Evolutionary conservation across 176 grass and related monocot species (phyloP).

Genomic region (Secale cereale): DNA sequence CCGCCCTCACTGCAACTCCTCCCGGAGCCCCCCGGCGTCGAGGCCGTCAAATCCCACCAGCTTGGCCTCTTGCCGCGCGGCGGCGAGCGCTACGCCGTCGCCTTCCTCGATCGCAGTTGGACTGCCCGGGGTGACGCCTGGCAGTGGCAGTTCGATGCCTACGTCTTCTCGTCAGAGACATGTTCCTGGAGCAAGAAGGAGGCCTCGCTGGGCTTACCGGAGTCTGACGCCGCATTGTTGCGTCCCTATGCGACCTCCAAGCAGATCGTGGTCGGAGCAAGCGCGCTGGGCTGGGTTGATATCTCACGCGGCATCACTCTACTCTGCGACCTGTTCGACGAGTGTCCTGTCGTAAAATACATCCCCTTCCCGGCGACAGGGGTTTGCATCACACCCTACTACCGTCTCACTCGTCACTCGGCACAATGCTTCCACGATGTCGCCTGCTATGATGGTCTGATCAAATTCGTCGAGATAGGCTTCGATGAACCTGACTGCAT

Average conservation of each 20-base stretch:
- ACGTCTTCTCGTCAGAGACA: neutral
- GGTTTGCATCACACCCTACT: neutral
- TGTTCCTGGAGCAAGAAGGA: neutral
- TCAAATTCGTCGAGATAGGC: neutral
- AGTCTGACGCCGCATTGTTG: neutral
- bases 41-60: neutral
- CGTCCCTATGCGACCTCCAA: neutral
- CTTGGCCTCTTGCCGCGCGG: neutral
- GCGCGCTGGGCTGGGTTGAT: neutral
- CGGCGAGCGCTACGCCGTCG: neutral
- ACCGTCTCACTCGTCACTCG: neutral
- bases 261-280: neutral
- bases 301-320: neutral
- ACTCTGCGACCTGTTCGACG: neutral
- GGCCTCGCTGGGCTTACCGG: neutral
- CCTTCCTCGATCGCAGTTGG: neutral
- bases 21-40: neutral
- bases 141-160: neutral
- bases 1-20: neutral
- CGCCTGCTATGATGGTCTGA: neutral
- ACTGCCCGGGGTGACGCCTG: neutral
- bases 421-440: neutral
- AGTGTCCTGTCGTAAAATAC: neutral
- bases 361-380: neutral
- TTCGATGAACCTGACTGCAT: neutral